Conservation (phyloP, 768 basidiomycete genomes). For the Serendipita vermifera region DNA sequence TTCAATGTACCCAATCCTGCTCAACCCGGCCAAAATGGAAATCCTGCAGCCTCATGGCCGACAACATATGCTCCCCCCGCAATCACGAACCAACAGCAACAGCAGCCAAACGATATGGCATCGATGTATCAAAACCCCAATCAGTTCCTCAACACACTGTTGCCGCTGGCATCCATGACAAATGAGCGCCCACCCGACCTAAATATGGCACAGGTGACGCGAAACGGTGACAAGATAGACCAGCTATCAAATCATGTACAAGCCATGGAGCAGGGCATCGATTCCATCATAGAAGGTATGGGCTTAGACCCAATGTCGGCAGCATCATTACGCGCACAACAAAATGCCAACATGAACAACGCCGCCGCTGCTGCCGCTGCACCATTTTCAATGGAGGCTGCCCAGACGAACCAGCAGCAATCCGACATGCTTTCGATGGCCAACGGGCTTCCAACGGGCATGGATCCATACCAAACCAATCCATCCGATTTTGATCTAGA, state of each 20-base stretch:
- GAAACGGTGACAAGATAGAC: background rate
- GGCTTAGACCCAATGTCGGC: constrained; percentile 40
- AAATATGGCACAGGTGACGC: background rate
- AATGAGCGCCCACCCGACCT: background rate
- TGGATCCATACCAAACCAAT: background rate
- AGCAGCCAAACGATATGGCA: background rate
- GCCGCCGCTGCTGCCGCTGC: too few relatives aligned
- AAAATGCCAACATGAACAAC: constrained; percentile 2
- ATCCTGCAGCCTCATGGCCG: too few relatives aligned
- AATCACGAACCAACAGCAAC: too few relatives aligned
- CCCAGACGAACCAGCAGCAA: too few relatives aligned
- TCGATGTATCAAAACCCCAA: background rate
- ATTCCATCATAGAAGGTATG: constrained; percentile 56
- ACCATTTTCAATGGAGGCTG: too few relatives aligned
- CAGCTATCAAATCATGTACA: constrained; percentile 31
- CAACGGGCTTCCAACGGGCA: too few relatives aligned
- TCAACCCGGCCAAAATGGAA: too few relatives aligned
- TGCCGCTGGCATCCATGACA: background rate
- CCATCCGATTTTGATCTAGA: constrained; percentile 5
- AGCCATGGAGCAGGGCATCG: constrained; percentile 51
- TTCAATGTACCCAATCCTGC: background rate
- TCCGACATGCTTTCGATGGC: too few relatives aligned
- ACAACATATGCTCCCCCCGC: too few relatives aligned
- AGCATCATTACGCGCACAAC: background rate
- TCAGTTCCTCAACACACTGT: background rate